A percentile compares a stretch with the other conserved stretches of the same genome.
Conservation (phyloP, 352 stramenopile species). For the Globisporangium viniferum region DNA sequence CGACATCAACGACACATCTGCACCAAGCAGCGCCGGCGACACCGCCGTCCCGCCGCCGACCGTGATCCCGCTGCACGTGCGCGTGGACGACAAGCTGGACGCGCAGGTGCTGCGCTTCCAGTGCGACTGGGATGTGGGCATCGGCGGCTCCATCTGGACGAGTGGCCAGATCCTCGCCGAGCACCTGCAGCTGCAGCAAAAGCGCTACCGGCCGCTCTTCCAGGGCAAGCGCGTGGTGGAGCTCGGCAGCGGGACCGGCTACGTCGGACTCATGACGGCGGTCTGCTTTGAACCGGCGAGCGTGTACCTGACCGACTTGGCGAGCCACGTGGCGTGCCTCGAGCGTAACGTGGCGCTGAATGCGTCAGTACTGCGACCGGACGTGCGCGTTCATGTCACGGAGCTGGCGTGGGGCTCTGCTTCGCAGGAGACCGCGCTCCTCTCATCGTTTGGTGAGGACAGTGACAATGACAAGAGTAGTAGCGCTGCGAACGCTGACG, state of each 20-base stretch:
- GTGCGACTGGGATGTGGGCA: constrained; percentile 80
- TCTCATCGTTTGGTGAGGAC: constrained; percentile 13
- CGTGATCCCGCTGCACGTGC: constrained; percentile 47
- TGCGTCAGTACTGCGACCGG: constrained; percentile 16
- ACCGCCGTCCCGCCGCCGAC: background rate
- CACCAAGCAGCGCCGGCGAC: background rate
- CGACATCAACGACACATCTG: background rate
- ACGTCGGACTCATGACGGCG: constrained; percentile 64
- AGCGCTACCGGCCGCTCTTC: constrained; percentile 48
- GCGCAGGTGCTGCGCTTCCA: constrained; percentile 51
- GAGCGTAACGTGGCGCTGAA: constrained; percentile 62
- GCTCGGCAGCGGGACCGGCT: constrained; percentile 75
- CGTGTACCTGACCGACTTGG: constrained; percentile 70
- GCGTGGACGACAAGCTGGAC: constrained; percentile 27
- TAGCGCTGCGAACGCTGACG: constrained; percentile 3
- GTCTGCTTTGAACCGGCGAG: constrained; percentile 53
- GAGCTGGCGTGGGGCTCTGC: constrained; percentile 58
- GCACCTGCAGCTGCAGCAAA: constrained; percentile 53
- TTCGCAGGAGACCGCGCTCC: constrained; percentile 41
- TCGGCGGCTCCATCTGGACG: constrained; percentile 82
- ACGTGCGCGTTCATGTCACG: constrained; percentile 44
- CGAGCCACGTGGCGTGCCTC: constrained; percentile 52
- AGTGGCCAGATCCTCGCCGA: constrained; percentile 70
- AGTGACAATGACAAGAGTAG: background rate
- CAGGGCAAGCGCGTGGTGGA: constrained; percentile 64